Evolutionary conservation across 257 asterid genomes (phyloP), one percentile per base, ranked within the genome.

Genomic region (Solanum neorickii): DNA sequence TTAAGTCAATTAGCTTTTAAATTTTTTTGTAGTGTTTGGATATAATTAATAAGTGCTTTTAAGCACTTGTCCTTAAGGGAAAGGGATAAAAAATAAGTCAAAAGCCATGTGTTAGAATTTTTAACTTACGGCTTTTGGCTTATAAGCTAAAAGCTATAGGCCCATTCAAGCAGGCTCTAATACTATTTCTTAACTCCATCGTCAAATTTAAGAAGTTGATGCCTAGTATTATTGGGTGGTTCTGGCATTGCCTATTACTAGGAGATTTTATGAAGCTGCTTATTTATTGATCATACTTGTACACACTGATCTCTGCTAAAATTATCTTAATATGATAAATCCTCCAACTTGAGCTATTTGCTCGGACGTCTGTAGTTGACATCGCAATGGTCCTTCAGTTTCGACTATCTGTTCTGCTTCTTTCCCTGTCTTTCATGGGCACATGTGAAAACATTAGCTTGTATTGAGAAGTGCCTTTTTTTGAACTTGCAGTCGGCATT

Each of bases 401-500:
- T 77, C 0, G 39, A 76, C 60, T 9, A 42, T 77, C 60, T 42
- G n/a, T 9, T n/a, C 37, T 42, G n/a, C 37, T 77, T 42, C 83
- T 76, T n/a, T 59, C 23, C 15, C 7, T 5, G 35, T 14, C 60
- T n/a, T 33, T 77, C 8, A 44, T 31, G 37, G 3, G 20, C 37
- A n/a, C 41, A 25, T 80, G 29, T 47, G 27, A 10, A 46, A 47
- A 11, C 12, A 47, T 46, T 80, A 47, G 6, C 85, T 80, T 80
- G 42, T 44, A 66, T 3, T 66, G 74, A 56, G 29, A 68, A 14
- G 39, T 42, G 37, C 23, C 78, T 72, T 73, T 59, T 72, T 44
- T 46, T 78, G 72, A n/a, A 56, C 86, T 62, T 87, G 92, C 96
- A 95, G 99, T 91, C 95, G 27, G 99, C 99, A 87, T 96, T 96